These are phyloP conservation scores for Monosporascus cannonballus DNA, from an alignment of 2,329 filamentous ascomycete species.

Conservation along the genomic window DNA sequence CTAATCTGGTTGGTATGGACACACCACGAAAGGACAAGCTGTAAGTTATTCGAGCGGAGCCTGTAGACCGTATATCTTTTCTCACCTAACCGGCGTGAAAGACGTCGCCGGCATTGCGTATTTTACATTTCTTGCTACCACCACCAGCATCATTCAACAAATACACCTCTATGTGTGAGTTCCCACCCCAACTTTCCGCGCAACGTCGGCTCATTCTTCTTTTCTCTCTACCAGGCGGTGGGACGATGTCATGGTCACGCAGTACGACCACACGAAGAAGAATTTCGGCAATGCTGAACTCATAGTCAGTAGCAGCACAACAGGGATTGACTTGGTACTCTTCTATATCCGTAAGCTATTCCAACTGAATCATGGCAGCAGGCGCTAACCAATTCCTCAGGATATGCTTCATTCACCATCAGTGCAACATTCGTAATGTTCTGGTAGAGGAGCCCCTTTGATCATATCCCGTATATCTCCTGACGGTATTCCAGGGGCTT, in stretches of 20 bases:
- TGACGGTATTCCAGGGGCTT: slow-evolving; percentile 6
- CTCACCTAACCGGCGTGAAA: neutral
- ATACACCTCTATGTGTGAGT: slow-evolving; percentile 11
- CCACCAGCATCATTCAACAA: slow-evolving; percentile 12
- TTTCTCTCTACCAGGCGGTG: slow-evolving; percentile 2
- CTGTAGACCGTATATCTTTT: neutral
- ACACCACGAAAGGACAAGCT: slow-evolving; percentile 12
- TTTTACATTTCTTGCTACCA: slow-evolving; percentile 10
- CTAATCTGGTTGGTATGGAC: slow-evolving; percentile 13
- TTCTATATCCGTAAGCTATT: slow-evolving; percentile 12
- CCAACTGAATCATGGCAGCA: neutral
- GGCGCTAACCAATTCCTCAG: neutral
- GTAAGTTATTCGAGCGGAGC: slow-evolving; percentile 1
- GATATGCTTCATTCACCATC: slow-evolving; percentile 8
- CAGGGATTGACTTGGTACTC: slow-evolving; percentile 8
- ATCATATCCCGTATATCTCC: neutral
- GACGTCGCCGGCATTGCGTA: slow-evolving; percentile 14
- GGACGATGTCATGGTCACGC: slow-evolving; percentile 7
- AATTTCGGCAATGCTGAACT: slow-evolving; percentile 7
- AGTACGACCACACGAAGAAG: slow-evolving; percentile 5
- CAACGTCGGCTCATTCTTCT: neutral
- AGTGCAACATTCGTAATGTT: slow-evolving; percentile 12
- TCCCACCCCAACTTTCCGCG: neutral
- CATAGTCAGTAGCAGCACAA: slow-evolving; percentile 5
- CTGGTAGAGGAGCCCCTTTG: slow-evolving; percentile 1